phyloP scores from a whole-genome alignment of 2,329 filamentous ascomycete species.

The Botryotinia calthae region DNA sequence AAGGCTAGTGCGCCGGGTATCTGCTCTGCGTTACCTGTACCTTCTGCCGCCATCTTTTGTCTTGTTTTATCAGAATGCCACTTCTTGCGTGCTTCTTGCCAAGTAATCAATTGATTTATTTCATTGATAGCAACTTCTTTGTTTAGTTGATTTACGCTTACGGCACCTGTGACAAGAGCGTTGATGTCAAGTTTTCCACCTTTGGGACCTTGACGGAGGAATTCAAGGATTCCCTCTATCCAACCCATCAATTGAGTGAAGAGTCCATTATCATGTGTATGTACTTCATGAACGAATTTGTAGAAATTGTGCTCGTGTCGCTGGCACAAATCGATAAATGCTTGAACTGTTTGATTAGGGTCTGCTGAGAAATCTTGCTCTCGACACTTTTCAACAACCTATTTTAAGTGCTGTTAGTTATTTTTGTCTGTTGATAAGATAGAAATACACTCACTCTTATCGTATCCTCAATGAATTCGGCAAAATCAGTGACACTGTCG shows the following conservation, averaged over 20 bases:
- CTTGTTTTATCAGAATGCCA: conserved; percentile 98
- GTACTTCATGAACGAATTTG: conserved; percentile 98
- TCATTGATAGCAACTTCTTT: conserved; percentile 71
- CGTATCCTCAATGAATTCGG: conserved; percentile 87
- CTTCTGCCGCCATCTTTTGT: conserved; percentile 96
- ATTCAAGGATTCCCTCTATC: conserved; percentile 94
- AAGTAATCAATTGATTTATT: conserved; percentile 81
- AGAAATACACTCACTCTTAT: conserved; percentile 61
- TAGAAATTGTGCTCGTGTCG: conserved; percentile 97
- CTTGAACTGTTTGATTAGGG: conserved; percentile 96
- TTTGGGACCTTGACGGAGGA: conserved; percentile 80
- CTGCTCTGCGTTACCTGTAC: conserved; percentile 49
- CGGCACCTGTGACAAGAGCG: conserved; percentile 79
- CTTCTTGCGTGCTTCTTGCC: conserved; percentile 94
- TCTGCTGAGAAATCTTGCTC: conserved; percentile 85
- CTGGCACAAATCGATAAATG: conserved; percentile 94
- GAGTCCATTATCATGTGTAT: conserved; percentile 92
- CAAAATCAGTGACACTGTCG: conserved; percentile 95
- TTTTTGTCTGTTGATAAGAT: background rate
- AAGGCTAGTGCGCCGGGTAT: conserved; percentile 60
- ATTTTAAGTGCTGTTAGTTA: conserved; percentile 25
- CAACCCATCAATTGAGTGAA: conserved; percentile 96
- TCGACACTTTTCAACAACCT: conserved; percentile 64
- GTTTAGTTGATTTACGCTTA: conserved; percentile 65
- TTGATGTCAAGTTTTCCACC: conserved; percentile 93